Base-by-base conservation (phyloP, 2,329 filamentous ascomycete genomes). In the Incumbomyces delicatus region DNA sequence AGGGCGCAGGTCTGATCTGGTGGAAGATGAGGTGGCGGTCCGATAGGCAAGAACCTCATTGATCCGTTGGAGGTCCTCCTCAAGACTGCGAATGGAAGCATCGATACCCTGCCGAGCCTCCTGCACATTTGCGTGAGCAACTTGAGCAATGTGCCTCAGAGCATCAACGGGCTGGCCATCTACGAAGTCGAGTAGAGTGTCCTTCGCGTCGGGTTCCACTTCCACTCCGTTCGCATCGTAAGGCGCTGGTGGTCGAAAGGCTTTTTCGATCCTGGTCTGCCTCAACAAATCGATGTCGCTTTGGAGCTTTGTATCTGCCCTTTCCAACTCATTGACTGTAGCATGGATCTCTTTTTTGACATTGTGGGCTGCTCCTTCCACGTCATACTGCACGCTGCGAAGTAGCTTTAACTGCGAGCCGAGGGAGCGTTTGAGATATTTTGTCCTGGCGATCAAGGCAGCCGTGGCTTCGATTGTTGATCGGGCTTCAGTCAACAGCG, bases 401-500 rank as follows among this genome's bases (percentile, higher is more conserved):
- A 73, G 59, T 12, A 70, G 55, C 11, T 64, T 64, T n/a, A 73
- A 54, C 50, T 73, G 69, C 27, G 65, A 66, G 40, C 66, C 67
- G 48, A 87, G 77, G 34, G 78, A 79, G 8, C 70, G 71, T 42
- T 75, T 76, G 6, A 89, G 64, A 60, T 87, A 87, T n/a, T 70
- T 72, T 0, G 81, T 79, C 57, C 84, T 75, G 6, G 85, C 80
- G 17, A 76, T 76, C 3, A 94, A 74, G 8, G 89, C 73, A 44
- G 87, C 81, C 40, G 81, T 82, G 56, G 92, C 83, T 60, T 94
- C 86, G 53, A 95, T 74, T 30, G 86, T 77, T 29, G 75, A 70
- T 30, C 87, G 82, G 3, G 88, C 87, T 12, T 78, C 73, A 16
- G 79, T 87, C 37, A 92, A 84, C 47, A 95, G 81, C 59, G 94